Base-by-base conservation (phyloP, 2,329 filamentous ascomycete genomes). In the Mariannaea elegans region DNA sequence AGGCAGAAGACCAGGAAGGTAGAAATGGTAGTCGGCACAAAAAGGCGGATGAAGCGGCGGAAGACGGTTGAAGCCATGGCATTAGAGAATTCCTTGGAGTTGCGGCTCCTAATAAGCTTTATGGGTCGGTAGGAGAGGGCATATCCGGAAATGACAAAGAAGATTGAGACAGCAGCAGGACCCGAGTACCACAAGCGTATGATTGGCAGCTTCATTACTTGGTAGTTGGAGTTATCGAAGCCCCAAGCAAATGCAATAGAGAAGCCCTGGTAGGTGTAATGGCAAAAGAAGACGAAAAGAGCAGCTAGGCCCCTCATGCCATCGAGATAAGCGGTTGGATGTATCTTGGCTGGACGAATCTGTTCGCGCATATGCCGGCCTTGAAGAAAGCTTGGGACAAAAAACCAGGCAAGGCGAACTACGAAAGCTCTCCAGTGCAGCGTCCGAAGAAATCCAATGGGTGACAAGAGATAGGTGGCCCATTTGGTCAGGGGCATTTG, bases 91-190 rank as follows among this genome's bases (percentile, higher is more conserved):
- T 78, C 78, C 31, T 76, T 67, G 42, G 72, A 72, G 36, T 66
- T 66, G n/a, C 74, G 72, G 54, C 65, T 73, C 41, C 79, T 78
- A 21, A 77, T 71, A 47, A 83, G 75, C 62, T 80, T 82, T n/a
- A 86, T 66, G 1, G 83, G 81, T 44, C 79, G 79, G 55, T 87
- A 80, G 27, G 81, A 83, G 12, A 89, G 77, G 3, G 85, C 87
- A 71, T 87, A 88, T 18, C 86, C 86, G 1, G 84, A 86, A 42
- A 88, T 84, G 67, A 87, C 81, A 69, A 87, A 88, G 77, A 89
- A 89, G 64, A 87, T 74, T 72, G 81, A 84, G 36, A 88, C 85
- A 65, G 84, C 84, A 0, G 84, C 80, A 3, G 82, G 83, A 1
- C 84, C 85, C 50, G 82, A 81, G 68, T 82, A 87, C 58, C 83